Base-by-base conservation (phyloP, 2,329 filamentous ascomycete species). In the Claviceps capensis region DNA sequence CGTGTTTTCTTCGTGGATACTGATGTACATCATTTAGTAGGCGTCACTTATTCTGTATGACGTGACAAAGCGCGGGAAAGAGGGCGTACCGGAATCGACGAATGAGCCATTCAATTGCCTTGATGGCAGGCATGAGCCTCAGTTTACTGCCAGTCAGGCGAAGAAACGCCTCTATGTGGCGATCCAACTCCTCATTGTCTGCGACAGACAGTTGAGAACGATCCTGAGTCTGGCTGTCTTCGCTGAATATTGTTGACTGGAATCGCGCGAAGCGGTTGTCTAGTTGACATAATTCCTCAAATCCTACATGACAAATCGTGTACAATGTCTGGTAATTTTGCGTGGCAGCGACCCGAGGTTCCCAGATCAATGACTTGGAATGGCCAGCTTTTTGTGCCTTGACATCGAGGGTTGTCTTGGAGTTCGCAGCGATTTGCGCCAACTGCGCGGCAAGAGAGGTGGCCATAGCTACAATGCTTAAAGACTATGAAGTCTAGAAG, bases 301-400 rank as follows among this genome's bases (percentile, higher is more conserved):
- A 98, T 2, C 90, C 93, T 62, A 95, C 87, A 59, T 82, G 75
- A 65, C 91, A 97, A 65, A 95, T 80, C 52, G 85, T 80, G 66
- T 86, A 97, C 53, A 98, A 78, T 4, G 84, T 86, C 63, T 95
- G 87, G 67, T 91, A 95, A 62, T 84, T 93, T 72, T 99, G 93
- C 16, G 82, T 83, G 5, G 86, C 84, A 49, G 93, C 93, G 60
- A 91, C 77, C 63, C 83, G 81, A 54, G 86, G 79, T 61, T 95
- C 90, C 72, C 95, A 98, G 54, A 99, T 87, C 55, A 99, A 73
- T 50, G 93, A 98, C 69, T 96, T 91, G 58, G 88, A 88, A 71
- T 98, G 93, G 56, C 88, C 82, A 55, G 86, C 81, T 69, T 89
- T 91, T 72, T 96, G 89, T 62, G 90, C 88, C 71, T 94, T 95